Evolutionary conservation across 2,329 filamentous ascomycete genomes (phyloP).

Genomic region (Trichoderma arundinaceum): DNA sequence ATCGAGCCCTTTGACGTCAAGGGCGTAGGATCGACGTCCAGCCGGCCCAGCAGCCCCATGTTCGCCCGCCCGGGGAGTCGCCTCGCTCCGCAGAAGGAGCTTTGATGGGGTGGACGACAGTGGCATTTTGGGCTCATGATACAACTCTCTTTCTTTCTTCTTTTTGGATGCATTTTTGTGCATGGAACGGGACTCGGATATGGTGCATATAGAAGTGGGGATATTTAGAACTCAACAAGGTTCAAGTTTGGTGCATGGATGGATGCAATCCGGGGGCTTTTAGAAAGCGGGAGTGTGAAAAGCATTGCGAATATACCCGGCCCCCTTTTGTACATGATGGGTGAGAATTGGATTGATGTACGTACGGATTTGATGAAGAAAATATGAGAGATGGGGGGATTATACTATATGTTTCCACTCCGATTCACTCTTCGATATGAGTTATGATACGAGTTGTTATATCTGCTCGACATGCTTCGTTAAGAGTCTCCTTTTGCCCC

Average conservation of each 20-base stretch:
- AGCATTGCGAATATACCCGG: conserved; percentile 16
- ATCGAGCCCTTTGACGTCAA: conserved; percentile 51
- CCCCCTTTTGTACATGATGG: background rate
- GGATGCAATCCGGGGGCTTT: background rate
- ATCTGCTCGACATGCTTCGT: no score
- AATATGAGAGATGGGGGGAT: background rate
- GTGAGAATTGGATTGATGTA: background rate
- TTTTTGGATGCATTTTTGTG: background rate
- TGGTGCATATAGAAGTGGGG: conserved; percentile 24
- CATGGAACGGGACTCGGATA: background rate
- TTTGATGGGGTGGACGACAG: background rate
- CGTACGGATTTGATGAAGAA: no score
- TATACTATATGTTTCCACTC: no score
- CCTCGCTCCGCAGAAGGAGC: conserved; percentile 41
- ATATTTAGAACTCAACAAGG: background rate
- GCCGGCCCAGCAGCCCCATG: conserved; percentile 55
- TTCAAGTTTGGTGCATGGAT: background rate
- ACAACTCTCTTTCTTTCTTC: background rate
- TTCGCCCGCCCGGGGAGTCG: conserved; percentile 48
- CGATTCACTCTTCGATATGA: no score
- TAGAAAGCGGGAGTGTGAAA: background rate
- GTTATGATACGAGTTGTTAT: no score
- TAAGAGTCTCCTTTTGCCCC: no score
- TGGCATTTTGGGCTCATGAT: background rate
- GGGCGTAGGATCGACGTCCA: conserved; percentile 50